A percentile compares a stretch with the other conserved stretches of the same genome.
These are phyloP conservation scores for Funneliformis geosporum DNA, from an alignment of 192 early-diverging fungal genomes.

Conservation along the genomic window DNA sequence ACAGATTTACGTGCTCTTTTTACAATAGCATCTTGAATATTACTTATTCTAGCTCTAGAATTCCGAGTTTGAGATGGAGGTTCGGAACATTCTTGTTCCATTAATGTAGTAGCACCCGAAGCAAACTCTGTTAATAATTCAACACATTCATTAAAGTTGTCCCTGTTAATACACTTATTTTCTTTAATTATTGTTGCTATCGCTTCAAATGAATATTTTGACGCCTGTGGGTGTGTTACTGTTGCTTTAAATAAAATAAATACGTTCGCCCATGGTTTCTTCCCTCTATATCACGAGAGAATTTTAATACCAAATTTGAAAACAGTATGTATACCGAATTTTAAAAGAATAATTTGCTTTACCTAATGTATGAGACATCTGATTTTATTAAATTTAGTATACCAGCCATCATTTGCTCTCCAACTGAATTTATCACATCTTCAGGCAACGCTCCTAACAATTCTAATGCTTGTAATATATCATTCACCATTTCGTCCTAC, in stretches of 20 bases:
- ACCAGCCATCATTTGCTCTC: conserved; percentile 79
- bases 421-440: conserved; percentile 63
- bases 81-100: conserved; percentile 27
- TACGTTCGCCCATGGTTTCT: conserved; percentile 52
- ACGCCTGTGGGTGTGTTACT: conserved; percentile 61
- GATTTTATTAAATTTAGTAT: conserved; percentile 65
- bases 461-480: conserved; percentile 54
- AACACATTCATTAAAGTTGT: conserved; percentile 76
- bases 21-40: conserved; percentile 47
- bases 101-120: conserved; percentile 47
- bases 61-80: not conserved
- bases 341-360: conserved; percentile 28
- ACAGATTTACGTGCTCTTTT: conserved; percentile 68
- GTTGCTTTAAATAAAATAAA: conserved; percentile 58
- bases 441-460: conserved; percentile 57
- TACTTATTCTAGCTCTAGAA: conserved; percentile 3
- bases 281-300: conserved; percentile 34
- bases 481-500: conserved; percentile 56
- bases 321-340: not conserved
- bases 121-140: conserved; percentile 69
- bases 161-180: conserved; percentile 49
- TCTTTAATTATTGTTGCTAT: conserved; percentile 59
- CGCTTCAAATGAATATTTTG: conserved; percentile 64
- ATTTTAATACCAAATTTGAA: not conserved
- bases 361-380: conserved; percentile 47